Evolutionary conservation across 805 yeast species (phyloP), one percentile per base, ranked within the genome.

Genomic region (Alloascoidea africana): DNA sequence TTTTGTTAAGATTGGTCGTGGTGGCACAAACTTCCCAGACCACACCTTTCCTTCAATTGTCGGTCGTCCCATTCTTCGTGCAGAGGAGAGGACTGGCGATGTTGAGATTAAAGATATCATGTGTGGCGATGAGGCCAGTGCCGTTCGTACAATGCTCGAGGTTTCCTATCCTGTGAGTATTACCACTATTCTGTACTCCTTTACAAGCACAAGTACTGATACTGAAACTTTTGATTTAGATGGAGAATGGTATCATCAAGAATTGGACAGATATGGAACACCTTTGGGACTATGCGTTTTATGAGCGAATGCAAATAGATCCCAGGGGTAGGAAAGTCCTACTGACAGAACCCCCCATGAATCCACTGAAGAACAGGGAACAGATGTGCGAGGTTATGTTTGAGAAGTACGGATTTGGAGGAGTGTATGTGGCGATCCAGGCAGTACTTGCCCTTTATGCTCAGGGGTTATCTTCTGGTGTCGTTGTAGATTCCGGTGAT

Each of bases 231-330:
- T n/a, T n/a, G n/a, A n/a, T n/a, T 5, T 19, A 45, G 49, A 87
- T 91, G 97, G 98, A 91, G 60, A 91, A 91, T 56, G 98, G 98
- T 52, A 84, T 91, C 50, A 89, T 91, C 55, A 80, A 77, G 54
- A 85, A 87, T 58, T 91, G 98, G 98, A 95, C 87, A 50, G 98
- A 91, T 56, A 91, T 91, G 97, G 95, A 85, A 51, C 87, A 87
- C 50, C 66, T 91, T 42, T 91, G 98, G 98, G 95, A 91, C 60
- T 91, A 89, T 58, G 89, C 97, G 15, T 89, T 91, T 58, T 82
- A 80, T 62, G 94, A 89, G 49, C 73, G 82, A 52, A 78, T 91
- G 84, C 70, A 84, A 54, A 65, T 82, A 39, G 79, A 82, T 54
- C 63, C 72, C 19, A 39, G 53, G n/a, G 93, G 87, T 36, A 70